Base-by-base conservation (phyloP, 2,329 filamentous ascomycete species). In the Fusarium sp. region DNA sequence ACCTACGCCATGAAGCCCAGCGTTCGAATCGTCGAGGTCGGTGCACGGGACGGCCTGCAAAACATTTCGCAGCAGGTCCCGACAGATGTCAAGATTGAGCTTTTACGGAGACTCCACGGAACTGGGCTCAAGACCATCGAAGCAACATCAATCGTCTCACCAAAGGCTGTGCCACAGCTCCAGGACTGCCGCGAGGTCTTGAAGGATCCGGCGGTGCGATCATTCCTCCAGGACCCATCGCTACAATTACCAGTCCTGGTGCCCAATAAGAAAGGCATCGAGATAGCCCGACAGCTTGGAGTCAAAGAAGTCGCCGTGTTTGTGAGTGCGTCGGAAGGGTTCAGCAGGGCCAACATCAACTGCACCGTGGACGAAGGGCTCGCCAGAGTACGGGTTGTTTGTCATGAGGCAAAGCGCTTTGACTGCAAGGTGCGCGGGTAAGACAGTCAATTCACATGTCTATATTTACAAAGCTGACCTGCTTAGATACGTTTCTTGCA, bases 1-100 rank as follows among this genome's bases (percentile, higher is more conserved):
- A 23, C 39, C 2, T 44, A 48, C 11, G 34, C 10, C 31, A 60
- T 50, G 36, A 23, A 34, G 8, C n/a, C 46, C 13, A 36, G 27
- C 15, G 60, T 70, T 7, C 53, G 67, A 15, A 65, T 68, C 31
- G 88, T 92, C 54, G 91, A 92, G 77, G 91, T 92, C 59, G 90
- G 89, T 2, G 90, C 91, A 27, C 82, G 91, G 62, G 91, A 93
- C 78, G 91, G 91, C 13, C 78, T 93, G 18, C 91, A 93, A 77
- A 93, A 92, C 70, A 89, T 92, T 79, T 88, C 87, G 74, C 83
- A 84, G 43, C 82, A 82, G 9, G 87, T 93, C 61, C 83, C 90
- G 0, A 82, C 89, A 1, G 79, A 83, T 3, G 89, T 86, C 7
- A 93, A 93, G 75, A 82, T 92, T 63, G 87, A 91, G 70, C 78